Base-by-base conservation (phyloP, 2,329 filamentous ascomycete genomes). In the Pochonia chlamydosporia region DNA sequence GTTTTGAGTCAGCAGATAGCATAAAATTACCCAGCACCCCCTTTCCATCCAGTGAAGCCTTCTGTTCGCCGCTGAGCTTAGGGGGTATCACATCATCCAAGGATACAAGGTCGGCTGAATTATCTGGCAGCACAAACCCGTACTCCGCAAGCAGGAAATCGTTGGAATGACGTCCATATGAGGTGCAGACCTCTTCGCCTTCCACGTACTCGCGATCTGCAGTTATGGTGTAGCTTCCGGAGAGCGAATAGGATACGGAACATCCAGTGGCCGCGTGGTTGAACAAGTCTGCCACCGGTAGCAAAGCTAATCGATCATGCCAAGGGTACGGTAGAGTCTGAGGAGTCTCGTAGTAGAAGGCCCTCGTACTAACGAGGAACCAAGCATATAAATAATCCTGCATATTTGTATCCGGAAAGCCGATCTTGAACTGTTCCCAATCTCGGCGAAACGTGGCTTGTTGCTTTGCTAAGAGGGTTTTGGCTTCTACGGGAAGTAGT, bases 121-220 rank as follows among this genome's bases (percentile, higher is more conserved):
- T 80, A 13, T 62, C 56, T 44, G 75, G 74, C 14, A 63, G 55
- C 10, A 74, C 59, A 54, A 79, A 79, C 4, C 76, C 76, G 53
- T 79, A 91, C 63, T 90, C 87, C 0, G 79, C 75, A 1, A 90
- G 73, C 16, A 90, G 65, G 54, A 87, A 85, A 59, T 90, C 86
- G 52, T 88, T 87, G 24, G 75, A 75, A 60, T 90, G 86, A 1
- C 73, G 62, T 3, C 87, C 87, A 56, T 91, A 91, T 24, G 76
- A 81, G 23, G 87, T 79, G 50, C 76, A 79, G 1, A 91, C 67
- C 65, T 90, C 86, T 18, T 85, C 78, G 8, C 81, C 82, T 2
- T 62, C 56, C 1, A 59, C 61, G 53, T 85, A 84, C 1, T 66
- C 60, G 2, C 70, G 63, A 45, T 76, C 69, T 2, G 78, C 72